A percentile compares a stretch with the other conserved stretches of the same genome.
Conservation (phyloP, 257 asterid genomes). For the Coffea canephora region DNA sequence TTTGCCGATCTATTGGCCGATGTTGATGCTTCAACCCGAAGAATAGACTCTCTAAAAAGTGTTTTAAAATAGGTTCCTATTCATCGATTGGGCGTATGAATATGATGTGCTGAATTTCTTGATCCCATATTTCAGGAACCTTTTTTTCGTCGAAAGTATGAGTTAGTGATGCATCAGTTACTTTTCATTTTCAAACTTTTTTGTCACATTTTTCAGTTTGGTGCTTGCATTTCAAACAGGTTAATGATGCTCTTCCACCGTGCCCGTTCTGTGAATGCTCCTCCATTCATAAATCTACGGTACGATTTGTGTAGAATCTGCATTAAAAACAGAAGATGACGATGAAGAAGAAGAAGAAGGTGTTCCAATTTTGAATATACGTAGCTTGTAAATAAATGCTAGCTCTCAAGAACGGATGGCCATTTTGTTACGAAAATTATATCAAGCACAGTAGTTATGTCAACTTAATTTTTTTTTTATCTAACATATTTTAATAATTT, state of each 20-base stretch:
- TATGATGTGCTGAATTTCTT: no score
- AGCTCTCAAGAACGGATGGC: not conserved
- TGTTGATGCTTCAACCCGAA: no score
- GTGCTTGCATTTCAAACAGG: not conserved
- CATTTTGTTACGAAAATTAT: not conserved
- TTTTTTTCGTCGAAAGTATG: not conserved
- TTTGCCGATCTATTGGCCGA: not conserved
- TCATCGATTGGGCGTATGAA: no score
- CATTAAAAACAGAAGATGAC: not conserved
- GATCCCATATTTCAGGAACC: no score
- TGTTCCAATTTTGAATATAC: not conserved
- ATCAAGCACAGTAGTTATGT: no score
- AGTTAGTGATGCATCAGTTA: no score
- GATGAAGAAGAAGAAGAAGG: not conserved
- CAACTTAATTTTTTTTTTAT: not conserved
- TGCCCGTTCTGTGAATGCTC: conserved; percentile 12
- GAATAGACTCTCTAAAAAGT: no score
- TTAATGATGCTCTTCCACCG: not conserved
- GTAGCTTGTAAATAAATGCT: not conserved
- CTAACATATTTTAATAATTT: no score
- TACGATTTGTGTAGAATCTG: not conserved
- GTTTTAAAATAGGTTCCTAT: no score
- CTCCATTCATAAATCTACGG: not conserved
- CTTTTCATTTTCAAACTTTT: no score
- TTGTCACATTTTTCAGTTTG: no score